Evolutionary conservation across 306 rosid species (phyloP).

Genomic region (Sicyos edulis): DNA sequence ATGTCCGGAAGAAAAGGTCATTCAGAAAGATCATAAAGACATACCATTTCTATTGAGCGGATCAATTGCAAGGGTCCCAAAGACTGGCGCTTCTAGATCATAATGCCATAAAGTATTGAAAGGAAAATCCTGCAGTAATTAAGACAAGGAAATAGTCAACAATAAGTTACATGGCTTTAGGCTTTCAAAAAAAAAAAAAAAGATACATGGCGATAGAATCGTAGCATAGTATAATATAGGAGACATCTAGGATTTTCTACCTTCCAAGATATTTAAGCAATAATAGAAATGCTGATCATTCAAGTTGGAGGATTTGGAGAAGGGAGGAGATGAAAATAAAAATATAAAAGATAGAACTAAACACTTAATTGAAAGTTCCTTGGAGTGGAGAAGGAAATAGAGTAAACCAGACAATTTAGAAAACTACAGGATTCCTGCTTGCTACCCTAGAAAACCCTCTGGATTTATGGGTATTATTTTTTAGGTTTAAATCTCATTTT

Average conservation of each 20-base stretch:
- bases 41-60: conserved; percentile 53
- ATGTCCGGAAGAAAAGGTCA: neutral
- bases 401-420: neutral
- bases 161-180: neutral
- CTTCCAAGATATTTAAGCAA: conserved; percentile 5
- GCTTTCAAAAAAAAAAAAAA: too few species aligned
- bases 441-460: neutral
- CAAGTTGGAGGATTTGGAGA: neutral
- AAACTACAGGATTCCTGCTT: neutral
- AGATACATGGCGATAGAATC: neutral
- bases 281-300: neutral
- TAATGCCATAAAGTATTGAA: conserved; percentile 57
- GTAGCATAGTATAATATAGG: neutral
- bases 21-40: conserved; percentile 18
- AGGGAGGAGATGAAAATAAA: too few species aligned
- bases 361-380: conserved; percentile 1
- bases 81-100: conserved; percentile 70
- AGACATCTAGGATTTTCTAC: neutral
- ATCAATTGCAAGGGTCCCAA: conserved; percentile 63
- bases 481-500: neutral
- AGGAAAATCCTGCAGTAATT: conserved; percentile 42
- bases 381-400: neutral
- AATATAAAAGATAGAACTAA: neutral
- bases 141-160: conserved; percentile 10
- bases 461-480: neutral